Base-by-base conservation (phyloP, 163 green algal species). In the Trebouxiophyceae sp. region DNA sequence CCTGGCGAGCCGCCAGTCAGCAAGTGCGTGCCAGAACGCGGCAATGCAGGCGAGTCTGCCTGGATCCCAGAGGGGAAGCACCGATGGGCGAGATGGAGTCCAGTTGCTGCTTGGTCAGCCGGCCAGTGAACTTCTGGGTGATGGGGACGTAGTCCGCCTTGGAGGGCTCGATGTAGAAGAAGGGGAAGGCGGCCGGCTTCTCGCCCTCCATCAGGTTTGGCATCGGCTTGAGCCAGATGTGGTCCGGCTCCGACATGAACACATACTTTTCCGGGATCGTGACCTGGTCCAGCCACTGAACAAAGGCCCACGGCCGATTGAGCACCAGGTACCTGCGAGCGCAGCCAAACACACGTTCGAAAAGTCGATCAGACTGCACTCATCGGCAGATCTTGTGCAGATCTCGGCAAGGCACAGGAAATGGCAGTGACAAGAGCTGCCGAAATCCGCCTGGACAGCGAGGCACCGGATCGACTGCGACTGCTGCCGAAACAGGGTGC, bases 161-260 rank as follows among this genome's bases (percentile, higher is more conserved):
- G 16, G 67, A 73, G n/a, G 85, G 85, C 63, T 80, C 72, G 50
- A 93, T 93, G 79, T 93, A 93, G 67, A 90, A 91, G 70, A 93
- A 93, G 29, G 85, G 85, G 65, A 90, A 93, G n/a, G 82, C 82
- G 4, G 80, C 83, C 16, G 83, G 63, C 22, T 57, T 57, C 2
- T 60, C 0, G 23, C 54, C 65, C 28, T 39, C 24, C 39, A 50
- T 50, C 39, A 50, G 16, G 39, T 50, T 50, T 8, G 86, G 85
- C 39, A 97, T 74, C 2, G 92, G 88, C 28, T 79, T 72, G 46
- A 98, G 63, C 73, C 93, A 91, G 5, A 97, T 66, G 82, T 98
- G 93, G 73, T 98, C 93, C 2, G 93, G 93, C 75, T 98, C 93
- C 6, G 79, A 81, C 92, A 98, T 98, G 16, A 97, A 80, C 26